Base-by-base conservation (phyloP, 176 grass and related monocot species). In the Alloteropsis semialata region DNA sequence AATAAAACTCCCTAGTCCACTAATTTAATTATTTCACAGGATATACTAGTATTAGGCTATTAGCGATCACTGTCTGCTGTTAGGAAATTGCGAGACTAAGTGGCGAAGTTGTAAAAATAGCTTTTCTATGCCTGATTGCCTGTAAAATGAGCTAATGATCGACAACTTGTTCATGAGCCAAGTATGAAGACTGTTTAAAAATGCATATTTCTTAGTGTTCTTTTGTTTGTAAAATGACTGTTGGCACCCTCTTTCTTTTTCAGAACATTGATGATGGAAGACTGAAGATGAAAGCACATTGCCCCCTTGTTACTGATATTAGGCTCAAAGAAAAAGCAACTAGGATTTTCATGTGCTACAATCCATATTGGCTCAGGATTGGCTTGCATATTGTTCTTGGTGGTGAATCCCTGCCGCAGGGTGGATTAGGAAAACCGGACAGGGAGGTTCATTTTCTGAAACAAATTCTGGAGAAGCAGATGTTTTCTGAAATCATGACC, bases 201-300 rank as follows among this genome's bases (percentile, higher is more conserved):
- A 19, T 50, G 50, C 19, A 19, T 30, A 30, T 59, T 71, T 77
- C 62, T 59, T 46, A 67, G 21, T 76, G 15, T 50, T 42, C 3
- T 55, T 43, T 78, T 74, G 32, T 10, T 87, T 79, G 29, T 74
- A 54, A 21, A 72, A 73, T 22, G 21, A 22, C 28, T 65, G 39
- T 22, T 1, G 24, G 2, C 65, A 16, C 25, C 28, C 3, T 16
- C 69, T 43, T 19, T 24, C 27, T 6, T 79, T 28, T 85, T 72
- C 92, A 94, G 88, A 94, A 80, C 65, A 91, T 94, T 49, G 88
- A 94, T 22, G 82, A 88, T 27, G 84, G 86, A 21, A 94, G 92
- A 41, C 17, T 94, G 48, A 86, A 88, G 59, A 90, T 94, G 79
- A 94, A 84, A 83, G 69, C 63, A 30, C 62, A 81, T 36, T 94